phyloP scores from a whole-genome alignment of 129 eudicot genomes.

The Pulicaria dysenterica region DNA sequence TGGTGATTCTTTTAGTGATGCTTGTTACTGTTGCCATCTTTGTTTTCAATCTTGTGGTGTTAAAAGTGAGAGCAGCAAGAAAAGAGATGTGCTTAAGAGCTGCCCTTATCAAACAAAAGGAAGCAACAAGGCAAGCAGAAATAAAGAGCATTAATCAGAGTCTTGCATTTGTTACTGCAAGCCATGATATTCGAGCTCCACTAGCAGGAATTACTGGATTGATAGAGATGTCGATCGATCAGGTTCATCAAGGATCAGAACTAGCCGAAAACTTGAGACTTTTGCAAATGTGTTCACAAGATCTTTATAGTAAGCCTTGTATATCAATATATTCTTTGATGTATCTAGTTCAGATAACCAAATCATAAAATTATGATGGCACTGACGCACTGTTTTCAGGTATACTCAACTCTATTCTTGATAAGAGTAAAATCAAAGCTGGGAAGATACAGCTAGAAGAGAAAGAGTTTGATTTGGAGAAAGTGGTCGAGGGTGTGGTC shows the following conservation, averaged over 20 bases:
- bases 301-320: conserved; percentile 53
- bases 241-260: conserved; percentile 45
- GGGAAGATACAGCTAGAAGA: conserved; percentile 62
- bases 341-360: no score
- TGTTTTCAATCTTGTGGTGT: conserved; percentile 25
- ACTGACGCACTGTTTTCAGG: conserved; percentile 27
- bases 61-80: conserved; percentile 38
- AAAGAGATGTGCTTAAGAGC: conserved; percentile 47
- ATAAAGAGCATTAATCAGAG: conserved; percentile 59
- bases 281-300: conserved; percentile 43
- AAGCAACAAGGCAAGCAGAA: conserved; percentile 57
- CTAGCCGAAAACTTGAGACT: conserved; percentile 36
- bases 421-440: conserved; percentile 67
- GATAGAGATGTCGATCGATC: conserved; percentile 45
- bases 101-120: conserved; percentile 63
- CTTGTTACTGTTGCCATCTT: conserved; percentile 9
- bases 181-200: conserved; percentile 75
- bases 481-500: conserved; percentile 62
- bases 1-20: conserved; percentile 32
- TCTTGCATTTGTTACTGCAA: conserved; percentile 63
- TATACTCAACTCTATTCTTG: conserved; percentile 66
- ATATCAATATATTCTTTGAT: not conserved
- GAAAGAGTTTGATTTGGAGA: conserved; percentile 54
- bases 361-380: no score
- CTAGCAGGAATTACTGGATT: conserved; percentile 61